Evolutionary conservation across 106 monocot species (phyloP).

Genomic region (Hemerocallis citrina): DNA sequence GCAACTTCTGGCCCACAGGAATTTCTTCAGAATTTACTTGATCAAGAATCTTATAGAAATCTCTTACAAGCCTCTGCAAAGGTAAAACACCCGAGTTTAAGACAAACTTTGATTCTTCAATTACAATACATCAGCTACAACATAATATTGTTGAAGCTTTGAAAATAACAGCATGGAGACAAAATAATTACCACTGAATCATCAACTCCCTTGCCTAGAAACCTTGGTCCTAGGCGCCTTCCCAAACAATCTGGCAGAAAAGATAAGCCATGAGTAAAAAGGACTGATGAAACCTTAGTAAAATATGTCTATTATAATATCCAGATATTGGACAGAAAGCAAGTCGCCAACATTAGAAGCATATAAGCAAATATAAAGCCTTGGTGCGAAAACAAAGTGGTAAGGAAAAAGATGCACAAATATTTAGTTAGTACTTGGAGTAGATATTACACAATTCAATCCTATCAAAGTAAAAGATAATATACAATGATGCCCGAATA

Average conservation of each 20-base stretch:
- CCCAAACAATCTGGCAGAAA: constrained; percentile 78
- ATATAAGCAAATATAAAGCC: background rate
- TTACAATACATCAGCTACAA: background rate
- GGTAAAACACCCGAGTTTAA: constrained; percentile 5
- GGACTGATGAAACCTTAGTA: constrained; percentile 8
- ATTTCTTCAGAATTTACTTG: constrained; percentile 50
- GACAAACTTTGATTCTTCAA: background rate
- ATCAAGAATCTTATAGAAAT: constrained; percentile 62
- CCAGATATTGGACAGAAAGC: background rate
- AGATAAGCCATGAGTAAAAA: background rate
- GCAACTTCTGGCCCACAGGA: constrained; percentile 42
- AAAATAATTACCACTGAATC: constrained; percentile 48
- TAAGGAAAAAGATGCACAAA: background rate
- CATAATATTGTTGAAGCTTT: background rate
- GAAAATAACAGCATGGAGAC: background rate
- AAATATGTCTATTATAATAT: background rate
- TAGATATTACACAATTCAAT: background rate
- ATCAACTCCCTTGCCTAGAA: constrained; percentile 58
- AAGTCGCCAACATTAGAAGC: background rate
- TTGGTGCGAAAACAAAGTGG: background rate
- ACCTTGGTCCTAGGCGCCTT: constrained; percentile 70
- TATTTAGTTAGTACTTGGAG: background rate
- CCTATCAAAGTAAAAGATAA: background rate
- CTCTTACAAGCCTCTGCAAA: constrained; percentile 61
- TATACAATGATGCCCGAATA: background rate